Base-by-base conservation (phyloP, 164 flowering plant genomes). In the Umbilicus rupestris region DNA sequence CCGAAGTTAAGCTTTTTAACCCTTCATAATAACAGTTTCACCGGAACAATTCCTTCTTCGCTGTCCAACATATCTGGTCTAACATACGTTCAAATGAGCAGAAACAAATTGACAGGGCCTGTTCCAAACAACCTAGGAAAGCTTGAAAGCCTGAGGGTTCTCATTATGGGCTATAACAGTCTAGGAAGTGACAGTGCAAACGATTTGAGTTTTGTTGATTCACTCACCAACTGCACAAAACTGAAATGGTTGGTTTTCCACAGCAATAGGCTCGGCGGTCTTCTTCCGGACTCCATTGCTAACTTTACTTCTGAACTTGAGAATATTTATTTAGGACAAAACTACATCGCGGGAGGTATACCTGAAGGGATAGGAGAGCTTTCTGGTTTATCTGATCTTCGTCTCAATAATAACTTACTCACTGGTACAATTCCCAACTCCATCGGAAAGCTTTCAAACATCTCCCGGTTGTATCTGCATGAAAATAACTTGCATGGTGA, bases 181-280 rank as follows among this genome's bases (percentile, higher is more conserved):
- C 62, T 74, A 0, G 80, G 82, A 39, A 45, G 24, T 30, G 68
- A 64, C 33, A 37, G 52, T 42, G 17, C 42, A 1, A 63, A 59
- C 62, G 84, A 79, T 28, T 52, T 81, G 60, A 41, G 29, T 31
- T 79, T 81, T 57, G 22, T 81, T 12, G 16, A 63, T 20, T 63
- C 72, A 4, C 50, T 81, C n/a, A n/a, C n/a, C n/a, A n/a, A n/a
- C n/a, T n/a, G n/a, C n/a, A n/a, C n/a, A n/a, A n/a, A n/a, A n/a
- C 35, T 79, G 1, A 30, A 39, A 39, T 64, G 35, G 30, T 55
- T 72, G 15, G 65, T 58, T 59, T 45, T 24, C 11, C 66, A 42
- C 2, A 22, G 5, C 5, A 64, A 42, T 33, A 41, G 19, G 1
- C 68, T 82, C 24, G 68, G 70, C 10, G 78, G 80, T 0, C 39